These are phyloP conservation scores for Phytophthora pinifolia DNA, from an alignment of 352 stramenopile genomes.

Conservation along the genomic window DNA sequence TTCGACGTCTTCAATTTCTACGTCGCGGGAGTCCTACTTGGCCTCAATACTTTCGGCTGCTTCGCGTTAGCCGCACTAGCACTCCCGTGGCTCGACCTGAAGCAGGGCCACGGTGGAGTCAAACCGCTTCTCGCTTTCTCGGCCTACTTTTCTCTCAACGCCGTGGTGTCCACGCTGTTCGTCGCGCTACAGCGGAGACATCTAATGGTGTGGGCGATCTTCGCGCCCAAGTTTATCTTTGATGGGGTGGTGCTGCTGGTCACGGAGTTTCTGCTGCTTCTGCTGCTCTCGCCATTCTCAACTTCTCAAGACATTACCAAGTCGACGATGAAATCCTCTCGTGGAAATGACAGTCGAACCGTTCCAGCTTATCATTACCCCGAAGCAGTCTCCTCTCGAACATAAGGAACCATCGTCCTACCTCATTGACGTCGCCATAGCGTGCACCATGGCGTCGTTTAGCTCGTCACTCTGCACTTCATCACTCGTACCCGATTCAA, in stretches of 20 bases:
- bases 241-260: constrained; percentile 67
- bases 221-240: constrained; percentile 91
- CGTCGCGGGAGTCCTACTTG: constrained; percentile 69
- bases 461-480: constrained; percentile 40
- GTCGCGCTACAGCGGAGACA: constrained; percentile 85
- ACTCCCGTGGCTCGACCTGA: constrained; percentile 34
- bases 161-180: constrained; percentile 79
- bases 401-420: background rate
- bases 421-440: constrained; percentile 34
- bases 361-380: too few relatives aligned
- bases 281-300: constrained; percentile 35
- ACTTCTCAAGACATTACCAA: background rate
- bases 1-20: constrained; percentile 88
- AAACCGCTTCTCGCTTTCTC: constrained; percentile 31
- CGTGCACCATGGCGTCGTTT: constrained; percentile 52
- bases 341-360: too few relatives aligned
- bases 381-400: background rate
- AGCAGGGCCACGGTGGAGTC: background rate
- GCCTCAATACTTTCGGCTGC: constrained; percentile 87
- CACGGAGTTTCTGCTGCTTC: constrained; percentile 44
- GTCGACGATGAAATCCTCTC: background rate
- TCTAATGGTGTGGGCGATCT: constrained; percentile 94
- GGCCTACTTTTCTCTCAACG: constrained; percentile 55
- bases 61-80: constrained; percentile 50
- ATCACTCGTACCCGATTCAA: constrained; percentile 10